Evolutionary conservation across 2,329 filamentous ascomycete species (phyloP).

Genomic region (Xylaria hypoxylon): DNA sequence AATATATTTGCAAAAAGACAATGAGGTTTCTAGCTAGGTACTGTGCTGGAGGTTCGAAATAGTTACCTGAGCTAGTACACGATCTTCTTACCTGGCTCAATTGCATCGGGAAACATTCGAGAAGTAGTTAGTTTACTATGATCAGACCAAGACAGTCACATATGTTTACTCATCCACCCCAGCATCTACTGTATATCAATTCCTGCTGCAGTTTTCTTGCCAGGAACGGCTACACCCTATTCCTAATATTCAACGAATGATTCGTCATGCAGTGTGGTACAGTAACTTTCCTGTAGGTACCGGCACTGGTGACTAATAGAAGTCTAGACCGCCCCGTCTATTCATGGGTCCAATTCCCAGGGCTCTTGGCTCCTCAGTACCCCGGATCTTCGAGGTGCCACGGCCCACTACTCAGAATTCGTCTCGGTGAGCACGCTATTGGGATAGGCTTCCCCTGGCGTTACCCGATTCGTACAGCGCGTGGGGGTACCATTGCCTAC

Average conservation of each 20-base stretch:
- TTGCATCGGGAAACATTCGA: background rate
- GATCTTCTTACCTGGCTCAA: background rate
- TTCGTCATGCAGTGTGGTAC: conserved; percentile 5
- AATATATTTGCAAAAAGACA: background rate
- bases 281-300: background rate
- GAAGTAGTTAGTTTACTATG: background rate
- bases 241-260: conserved; percentile 3
- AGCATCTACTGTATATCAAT: background rate
- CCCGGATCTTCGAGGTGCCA: conserved; percentile 17
- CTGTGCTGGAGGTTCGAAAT: background rate
- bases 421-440: conserved; percentile 13
- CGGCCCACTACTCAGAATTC: conserved; percentile 12
- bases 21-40: background rate
- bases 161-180: background rate
- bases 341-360: background rate
- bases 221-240: background rate
- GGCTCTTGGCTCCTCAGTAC: conserved; percentile 12
- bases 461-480: conserved; percentile 31
- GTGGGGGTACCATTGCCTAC: conserved; percentile 31
- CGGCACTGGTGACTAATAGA: background rate
- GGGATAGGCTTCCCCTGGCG: conserved; percentile 27
- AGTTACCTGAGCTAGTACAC: too few relatives aligned
- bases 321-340: conserved; percentile 12
- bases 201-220: background rate
- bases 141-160: background rate